A percentile compares a stretch with the other conserved stretches of the same genome.
Conservation (phyloP, 2,329 filamentous ascomycete species). For the Mycocentrospora acerina region DNA sequence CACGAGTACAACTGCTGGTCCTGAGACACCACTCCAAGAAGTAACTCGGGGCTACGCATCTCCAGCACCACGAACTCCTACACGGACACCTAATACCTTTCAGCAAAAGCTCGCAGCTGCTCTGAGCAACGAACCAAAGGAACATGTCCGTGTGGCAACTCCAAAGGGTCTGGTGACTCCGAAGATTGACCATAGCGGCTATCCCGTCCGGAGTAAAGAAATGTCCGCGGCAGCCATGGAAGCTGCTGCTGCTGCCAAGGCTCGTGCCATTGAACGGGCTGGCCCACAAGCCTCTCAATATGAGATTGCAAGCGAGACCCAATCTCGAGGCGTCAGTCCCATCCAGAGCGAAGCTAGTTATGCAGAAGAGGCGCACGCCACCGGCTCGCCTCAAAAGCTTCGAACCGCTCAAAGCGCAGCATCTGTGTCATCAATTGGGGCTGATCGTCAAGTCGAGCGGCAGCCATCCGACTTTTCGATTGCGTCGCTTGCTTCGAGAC, state of each 20-base stretch:
- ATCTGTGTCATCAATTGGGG: constrained; percentile 62
- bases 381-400: constrained; percentile 45
- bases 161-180: constrained; percentile 43
- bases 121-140: constrained; percentile 60
- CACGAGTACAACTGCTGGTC: constrained; percentile 25
- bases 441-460: constrained; percentile 52
- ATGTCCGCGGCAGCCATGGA: constrained; percentile 17
- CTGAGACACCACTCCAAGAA: constrained; percentile 60
- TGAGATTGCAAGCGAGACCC: constrained; percentile 35
- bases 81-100: constrained; percentile 59
- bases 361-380: constrained; percentile 25
- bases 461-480: constrained; percentile 61
- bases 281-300: constrained; percentile 40
- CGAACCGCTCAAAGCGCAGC: constrained; percentile 49
- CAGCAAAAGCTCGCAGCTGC: constrained; percentile 65
- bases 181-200: constrained; percentile 47
- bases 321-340: constrained; percentile 71
- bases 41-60: constrained; percentile 64
- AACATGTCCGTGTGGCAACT: constrained; percentile 51
- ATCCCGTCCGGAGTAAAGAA: constrained; percentile 38
- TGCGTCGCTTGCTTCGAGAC: constrained; percentile 58
- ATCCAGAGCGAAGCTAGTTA: constrained; percentile 92
- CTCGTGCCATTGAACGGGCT: constrained; percentile 36
- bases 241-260: constrained; percentile 43
- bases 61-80: constrained; percentile 62